Base-by-base conservation (phyloP, 139 green algal species). In the Chlorella sp. region DNA sequence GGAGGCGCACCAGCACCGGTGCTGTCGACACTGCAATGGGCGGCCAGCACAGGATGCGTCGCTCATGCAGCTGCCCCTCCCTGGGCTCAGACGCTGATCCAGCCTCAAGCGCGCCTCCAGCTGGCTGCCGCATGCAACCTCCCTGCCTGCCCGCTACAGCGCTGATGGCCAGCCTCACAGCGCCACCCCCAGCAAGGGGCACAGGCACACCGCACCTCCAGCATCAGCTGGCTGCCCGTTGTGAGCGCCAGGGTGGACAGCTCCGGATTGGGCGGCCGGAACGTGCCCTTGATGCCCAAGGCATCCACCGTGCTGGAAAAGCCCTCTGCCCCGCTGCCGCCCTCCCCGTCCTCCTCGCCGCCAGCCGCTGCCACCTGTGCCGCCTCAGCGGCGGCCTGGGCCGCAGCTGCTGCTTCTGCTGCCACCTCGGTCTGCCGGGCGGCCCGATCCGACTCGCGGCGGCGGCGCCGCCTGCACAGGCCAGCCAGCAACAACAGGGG, bases 221-320 rank as follows among this genome's bases (percentile, higher is more conserved):
- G 76, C 95, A 98, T 98, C 85, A 97, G 93, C 44, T 85, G 87
- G 0, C 94, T 97, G 70, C 95, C 87, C 1, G 87, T 88, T 47
- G 87, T 90, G 30, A 90, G 74, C 39, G 44, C 67, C 38, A 90
- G 75, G 0, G 87, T 65, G 28, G 87, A 90, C 23, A 89, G 34
- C 47, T 85, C 44, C 0, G 80, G 44, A 39, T 57, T 51, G 39
- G 60, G 39, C 11, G 51, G 76, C 0, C 74, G 51, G 55, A 69
- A 81, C 28, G 30, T 30, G 15, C 51, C 41, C 74, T 62, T 36
- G 32, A 81, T 57, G 5, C 55, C 74, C 74, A 81, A 55, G 7
- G 74, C 74, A 34, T 81, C 74, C 23, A 81, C 74, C 4, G 74
- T 81, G 51, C 51, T 60, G 51, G 51, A 60, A 21, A 60, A 60